Base-by-base conservation (phyloP, 1,284 basidiomycete species). In the Mycosarcoma maydis region DNA sequence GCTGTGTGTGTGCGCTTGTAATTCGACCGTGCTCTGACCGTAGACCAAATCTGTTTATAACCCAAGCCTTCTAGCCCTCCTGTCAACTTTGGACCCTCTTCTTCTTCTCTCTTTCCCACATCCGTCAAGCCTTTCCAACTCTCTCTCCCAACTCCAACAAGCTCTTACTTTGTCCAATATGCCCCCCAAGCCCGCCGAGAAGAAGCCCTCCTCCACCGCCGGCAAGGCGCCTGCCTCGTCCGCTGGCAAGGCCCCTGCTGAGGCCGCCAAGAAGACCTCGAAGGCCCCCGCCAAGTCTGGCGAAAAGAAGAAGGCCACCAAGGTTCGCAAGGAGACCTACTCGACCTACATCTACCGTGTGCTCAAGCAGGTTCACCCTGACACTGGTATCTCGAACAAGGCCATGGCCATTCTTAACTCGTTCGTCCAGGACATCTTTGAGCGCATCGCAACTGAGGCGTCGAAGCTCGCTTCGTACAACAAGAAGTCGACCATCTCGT, bases 241-340 rank as follows among this genome's bases (percentile, higher is more conserved):
- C 36, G 77, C 79, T 62, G 78, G 75, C 59, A 82, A 81, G 77
- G 77, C 77, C 60, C 77, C 81, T 41, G 50, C 66, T 29, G 91
- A 90, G 32, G 85, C 89, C 29, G 86, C 87, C 84, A 88, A 89
- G 79, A 86, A 86, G 50, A 78, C 77, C 42, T 79, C 80, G 65
- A 84, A 84, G 60, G 81, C 78, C 36, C 75, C 78, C 50, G 61
- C 82, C 58, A 83, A 85, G 74, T 87, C 86, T 45, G 87, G 85
- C 51, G 85, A 85, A 19, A 86, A 87, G 71, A 87, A 87, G 85
- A 87, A 87, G 85, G 84, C 86, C 73, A 85, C 83, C 76, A 87
- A 87, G 85, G 75, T 84, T 47, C 84, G 87, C 77, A 88, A 88
- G 85, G 83, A 87, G 86, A 82, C 81, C 84, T 72, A 72, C 72